Evolutionary conservation across 768 basidiomycete species (phyloP).

Genomic region (Pleurotus salmoneostramineus): DNA sequence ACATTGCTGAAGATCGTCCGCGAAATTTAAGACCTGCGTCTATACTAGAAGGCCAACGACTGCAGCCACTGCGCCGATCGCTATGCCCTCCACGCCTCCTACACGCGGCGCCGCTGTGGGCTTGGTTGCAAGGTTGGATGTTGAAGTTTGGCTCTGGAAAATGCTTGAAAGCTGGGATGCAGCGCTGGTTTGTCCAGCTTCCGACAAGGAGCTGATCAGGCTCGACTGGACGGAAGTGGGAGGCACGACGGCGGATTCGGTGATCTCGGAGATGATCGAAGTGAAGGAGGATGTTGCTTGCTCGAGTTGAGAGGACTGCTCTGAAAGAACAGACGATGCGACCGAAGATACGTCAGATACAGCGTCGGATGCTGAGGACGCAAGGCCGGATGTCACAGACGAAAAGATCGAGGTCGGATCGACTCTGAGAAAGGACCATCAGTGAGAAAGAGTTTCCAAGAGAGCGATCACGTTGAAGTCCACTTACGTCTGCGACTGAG

Average conservation of each 20-base stretch:
- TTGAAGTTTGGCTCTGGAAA: background rate
- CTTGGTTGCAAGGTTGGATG: background rate
- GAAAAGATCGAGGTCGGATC: background rate
- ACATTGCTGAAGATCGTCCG: background rate
- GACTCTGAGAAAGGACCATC: background rate
- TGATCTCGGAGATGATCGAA: background rate
- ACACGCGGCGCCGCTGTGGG: background rate
- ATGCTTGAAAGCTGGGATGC: background rate
- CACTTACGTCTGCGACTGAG: background rate
- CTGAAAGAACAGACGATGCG: background rate
- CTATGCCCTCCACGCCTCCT: background rate
- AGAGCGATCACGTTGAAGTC: too few species aligned
- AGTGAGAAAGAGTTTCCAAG: too few species aligned
- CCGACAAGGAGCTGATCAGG: background rate
- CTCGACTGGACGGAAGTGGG: background rate
- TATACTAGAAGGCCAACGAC: background rate
- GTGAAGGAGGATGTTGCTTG: background rate
- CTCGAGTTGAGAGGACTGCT: background rate
- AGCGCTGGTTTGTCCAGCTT: background rate
- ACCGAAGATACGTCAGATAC: background rate
- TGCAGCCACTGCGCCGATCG: background rate
- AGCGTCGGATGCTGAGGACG: background rate
- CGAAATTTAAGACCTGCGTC: background rate
- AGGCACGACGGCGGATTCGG: background rate
- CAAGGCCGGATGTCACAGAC: background rate